Base-by-base conservation (phyloP, 2,329 filamentous ascomycete genomes). In the Paecilomyces dactylethromorphus region DNA sequence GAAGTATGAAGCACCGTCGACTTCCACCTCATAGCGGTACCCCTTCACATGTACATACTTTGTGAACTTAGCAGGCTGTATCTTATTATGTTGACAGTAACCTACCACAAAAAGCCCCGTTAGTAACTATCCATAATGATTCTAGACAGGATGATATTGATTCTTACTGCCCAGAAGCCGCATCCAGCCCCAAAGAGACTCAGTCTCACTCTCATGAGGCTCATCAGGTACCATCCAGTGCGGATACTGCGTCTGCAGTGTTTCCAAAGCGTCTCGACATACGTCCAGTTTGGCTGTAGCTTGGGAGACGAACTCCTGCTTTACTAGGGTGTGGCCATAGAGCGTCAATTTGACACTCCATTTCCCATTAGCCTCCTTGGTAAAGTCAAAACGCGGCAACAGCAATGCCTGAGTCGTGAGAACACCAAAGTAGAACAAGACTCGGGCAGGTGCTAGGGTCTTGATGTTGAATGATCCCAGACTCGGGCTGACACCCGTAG, bases 391-490 rank as follows among this genome's bases (percentile, higher is more conserved):
- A 1, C 55, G 56, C 0, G 72, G 70, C 6, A 60, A 52, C 10
- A 74, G 63, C 7, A 61, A 53, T 11, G 64, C 64, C 54, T 70
- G 65, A 6, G 68, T 58, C 1, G 62, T 58, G 5, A 76, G 51
- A 1, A 72, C 65, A 11, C 69, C 70, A 56, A 74, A 75, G 56
- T 63, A 68, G 18, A 72, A 75, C 5, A 75, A 51, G 0, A 67
- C 62, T 21, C 67, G 60, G 3, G 61, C 56, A n/a, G 56, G 54
- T 8, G 56, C 58, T 53, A 72, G 33, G 1, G 22, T 50, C 2
- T 51, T 49, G 31, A 63, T 12, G 13, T 60, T 55, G 8, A 65
- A 15, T n/a, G 56, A 54, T 6, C 53, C 58, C 1, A 68, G 51
- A 18, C 35, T 15, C 24, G 54, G n/a, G 31, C 50, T 45, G 45